phyloP scores from a whole-genome alignment of 2,329 filamentous ascomycete species.

The Fusarium camptoceras region DNA sequence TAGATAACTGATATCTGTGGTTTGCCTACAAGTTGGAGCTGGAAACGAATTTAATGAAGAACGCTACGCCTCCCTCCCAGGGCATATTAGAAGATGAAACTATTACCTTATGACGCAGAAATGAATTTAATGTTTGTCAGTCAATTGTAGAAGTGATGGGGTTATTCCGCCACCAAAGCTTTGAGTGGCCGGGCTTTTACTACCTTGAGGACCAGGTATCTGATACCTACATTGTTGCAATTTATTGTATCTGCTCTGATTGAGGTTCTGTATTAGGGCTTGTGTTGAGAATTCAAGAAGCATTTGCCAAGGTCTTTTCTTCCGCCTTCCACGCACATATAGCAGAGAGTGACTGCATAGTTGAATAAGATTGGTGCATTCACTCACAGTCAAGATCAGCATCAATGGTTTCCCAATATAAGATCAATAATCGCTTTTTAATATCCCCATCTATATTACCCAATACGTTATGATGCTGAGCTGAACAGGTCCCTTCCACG shows the following conservation, averaged over 20 bases:
- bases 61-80: background rate
- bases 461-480: conserved; percentile 50
- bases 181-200: too few relatives aligned
- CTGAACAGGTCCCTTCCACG: conserved; percentile 67
- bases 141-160: background rate
- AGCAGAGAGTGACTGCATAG: background rate
- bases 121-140: background rate
- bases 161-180: background rate
- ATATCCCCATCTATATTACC: conserved; percentile 15
- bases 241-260: too few relatives aligned
- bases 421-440: conserved; percentile 31
- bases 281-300: too few relatives aligned
- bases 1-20: too few relatives aligned
- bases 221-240: too few relatives aligned
- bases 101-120: background rate
- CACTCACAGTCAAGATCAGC: background rate
- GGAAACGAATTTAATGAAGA: conserved; percentile 14
- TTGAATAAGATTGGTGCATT: background rate
- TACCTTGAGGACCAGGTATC: too few relatives aligned
- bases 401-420: conserved; percentile 16
- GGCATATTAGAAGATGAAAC: background rate
- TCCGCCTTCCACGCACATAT: background rate
- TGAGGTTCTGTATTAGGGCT: too few relatives aligned
- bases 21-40: background rate
- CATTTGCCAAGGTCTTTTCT: too few relatives aligned